Evolutionary conservation across 2,329 filamentous ascomycete species (phyloP), one percentile per base, ranked within the genome.

Genomic region (Aspergillus costaricaensis): DNA sequence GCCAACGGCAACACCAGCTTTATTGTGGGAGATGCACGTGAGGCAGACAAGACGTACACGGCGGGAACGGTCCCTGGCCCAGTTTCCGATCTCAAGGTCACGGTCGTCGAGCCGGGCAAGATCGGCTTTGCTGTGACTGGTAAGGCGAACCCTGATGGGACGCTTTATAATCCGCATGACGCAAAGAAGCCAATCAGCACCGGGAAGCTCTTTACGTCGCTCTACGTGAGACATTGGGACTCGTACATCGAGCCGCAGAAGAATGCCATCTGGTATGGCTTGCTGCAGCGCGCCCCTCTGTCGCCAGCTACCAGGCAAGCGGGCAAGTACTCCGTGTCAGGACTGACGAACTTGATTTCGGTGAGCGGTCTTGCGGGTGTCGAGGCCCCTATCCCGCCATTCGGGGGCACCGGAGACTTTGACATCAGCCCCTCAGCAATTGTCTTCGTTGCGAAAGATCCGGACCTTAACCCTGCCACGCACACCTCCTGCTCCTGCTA

Each of bases 141-240:
- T 10, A 79, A 81, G 67, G 77, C 79, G 9, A 80, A 80, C 57
- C 70, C 74, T 5, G 79, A 82, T 65, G 80, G 80, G 15, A 77
- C 78, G 47, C 71, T 83, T 15, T 80, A 77, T 65, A 83, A 85
- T 47, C 76, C 81, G 4, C 78, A 83, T 53, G 80, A 81, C 61
- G 79, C 76, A 5, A 76, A 77, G 41, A 80, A 81, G 63, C 76
- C 80, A 1, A 63, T 72, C 21, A 80, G 76, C 15, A 80, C 78
- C 2, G 82, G 80, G 2, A 77, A 72, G 51, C 66, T 84, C 4
- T 85, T 84, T 65, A 81, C 80, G 19, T 80, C 77, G 8, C 73
- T 83, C 17, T 83, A 81, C 66, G 82, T 84, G 12, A 75, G 82
- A 38, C 82, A 84, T 64, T 84, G 82, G 82, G 82, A 84, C 64